Evolutionary conservation across 2,329 filamentous ascomycete genomes (phyloP), one percentile per base, ranked within the genome.

Genomic region (Aspergillus udagawae): DNA sequence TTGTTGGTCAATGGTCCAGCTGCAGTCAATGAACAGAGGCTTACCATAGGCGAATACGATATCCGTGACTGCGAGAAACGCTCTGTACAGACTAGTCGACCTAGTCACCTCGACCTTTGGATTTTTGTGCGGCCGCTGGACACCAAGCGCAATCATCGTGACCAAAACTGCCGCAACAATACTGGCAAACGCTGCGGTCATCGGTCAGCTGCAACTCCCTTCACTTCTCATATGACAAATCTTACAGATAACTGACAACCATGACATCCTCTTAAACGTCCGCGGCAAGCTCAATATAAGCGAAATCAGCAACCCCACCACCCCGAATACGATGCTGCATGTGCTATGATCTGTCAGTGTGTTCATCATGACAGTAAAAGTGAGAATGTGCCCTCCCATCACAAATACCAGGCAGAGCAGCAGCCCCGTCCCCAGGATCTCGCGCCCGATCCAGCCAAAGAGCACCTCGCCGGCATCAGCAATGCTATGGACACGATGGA

Each of bases 21-120:
- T 27, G 67, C 62, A 72, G 66, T 41, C 64, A 60, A 48, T 66
- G 65, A 58, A 69, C 64, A 60, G 67, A 60, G 67, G 64, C 56
- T 70, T 66, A 77, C 84, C 77, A 73, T 86, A 90, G 53, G 87
- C 86, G 60, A 90, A 84, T 49, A 88, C 78, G 57, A 90, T 89
- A 73, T 89, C 89, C 63, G 77, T 79, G 52, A 86, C 78, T n/a
- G 83, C 79, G 28, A 84, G 76, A 64, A 87, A 86, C 20, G 75
- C 83, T 35, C 81, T 76, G 28, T 77, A 73, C 44, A 87, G 76
- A 28, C 68, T 73, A 0, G 80, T 64, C 8, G 75, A 62, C 10
- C 68, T 67, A 10, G 73, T 70, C 10, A 71, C 67, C 7, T 72
- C 60, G 38, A 75, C 64, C 9, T 66, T 64, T 10, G 64, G 66